Percentiles rank a stretch among this genome's conserved stretches.
Conservation (phyloP, 2,329 filamentous ascomycete species). For the Leptosphaerulina australis region DNA sequence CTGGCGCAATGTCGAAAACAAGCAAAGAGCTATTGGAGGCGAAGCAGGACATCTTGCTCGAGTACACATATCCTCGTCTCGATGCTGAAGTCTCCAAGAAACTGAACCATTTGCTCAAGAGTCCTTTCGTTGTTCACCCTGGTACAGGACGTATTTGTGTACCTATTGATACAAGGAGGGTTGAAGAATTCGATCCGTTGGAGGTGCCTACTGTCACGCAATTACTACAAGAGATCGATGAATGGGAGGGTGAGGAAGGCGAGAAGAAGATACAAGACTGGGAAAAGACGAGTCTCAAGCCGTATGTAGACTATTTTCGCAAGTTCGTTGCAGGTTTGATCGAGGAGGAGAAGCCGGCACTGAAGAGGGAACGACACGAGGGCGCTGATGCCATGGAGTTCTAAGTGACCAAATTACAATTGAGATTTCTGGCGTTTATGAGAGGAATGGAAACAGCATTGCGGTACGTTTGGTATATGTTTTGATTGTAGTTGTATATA, state of each 20-base stretch:
- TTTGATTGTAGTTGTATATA: too few relatives aligned
- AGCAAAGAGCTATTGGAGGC: constrained; percentile 77
- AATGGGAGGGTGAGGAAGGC: constrained; percentile 66
- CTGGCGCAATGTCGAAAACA: constrained; percentile 75
- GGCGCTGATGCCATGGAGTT: constrained; percentile 68
- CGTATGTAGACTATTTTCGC: constrained; percentile 89
- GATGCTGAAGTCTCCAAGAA: constrained; percentile 98
- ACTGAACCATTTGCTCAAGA: constrained; percentile 96
- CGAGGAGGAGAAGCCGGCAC: constrained; percentile 67
- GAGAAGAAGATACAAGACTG: constrained; percentile 74
- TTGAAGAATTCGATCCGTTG: constrained; percentile 86
- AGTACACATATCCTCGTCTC: constrained; percentile 96
- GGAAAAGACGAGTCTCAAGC: constrained; percentile 95
- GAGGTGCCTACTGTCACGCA: constrained; percentile 86
- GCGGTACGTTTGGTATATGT: too few relatives aligned
- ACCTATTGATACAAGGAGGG: constrained; percentile 76
- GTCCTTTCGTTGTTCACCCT: constrained; percentile 94
- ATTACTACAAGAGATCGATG: constrained; percentile 83
- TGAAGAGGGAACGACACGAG: constrained; percentile 63
- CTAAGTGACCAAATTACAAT: constrained; percentile 44
- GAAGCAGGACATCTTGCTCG: constrained; percentile 93
- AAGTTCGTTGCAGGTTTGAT: constrained; percentile 78
- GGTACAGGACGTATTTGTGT: constrained; percentile 94
- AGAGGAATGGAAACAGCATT: too few relatives aligned
- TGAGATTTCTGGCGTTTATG: not conserved